Evolutionary conservation across 2,329 filamentous ascomycete genomes (phyloP), one percentile per base, ranked within the genome.

Genomic region (Waltergamsia citrina): DNA sequence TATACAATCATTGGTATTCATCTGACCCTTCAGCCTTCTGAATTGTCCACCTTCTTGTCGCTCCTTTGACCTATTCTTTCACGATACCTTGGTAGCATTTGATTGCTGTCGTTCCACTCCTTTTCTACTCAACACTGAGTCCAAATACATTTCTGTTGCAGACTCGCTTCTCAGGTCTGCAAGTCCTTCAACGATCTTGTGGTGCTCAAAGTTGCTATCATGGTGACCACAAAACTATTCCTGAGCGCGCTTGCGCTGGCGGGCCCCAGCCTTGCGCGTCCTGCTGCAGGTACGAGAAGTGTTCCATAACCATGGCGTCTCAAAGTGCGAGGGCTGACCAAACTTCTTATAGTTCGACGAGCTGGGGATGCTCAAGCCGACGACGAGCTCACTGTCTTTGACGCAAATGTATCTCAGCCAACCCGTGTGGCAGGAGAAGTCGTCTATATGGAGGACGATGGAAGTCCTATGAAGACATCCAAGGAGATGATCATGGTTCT

Each of bases 401-500:
- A 36, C 26, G 27, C 20, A 14, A 20, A 24, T 10, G 20, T 32
- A 17, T n/a, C 34, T 10, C 28, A 7, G 12, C 20, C 34, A 7
- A 36, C 28, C 4, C 19, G 17, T 14, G 22, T 36, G n/a, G 20
- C 28, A 10, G 34, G 23, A 5, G 20, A 36, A 21, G 22, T 36
- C 20, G 28, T 26, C 7, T 36, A 24, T 12, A 12, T 36, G 7
- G 9, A 36, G 15, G 15, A 23, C 20, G 21, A 17, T 18, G 34
- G 21, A 12, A 14, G 9, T 2, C 33, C 33, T 11, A 22, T 23
- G 11, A 20, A 17, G 10, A 36, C 34, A 10, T 18, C 15, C 6
- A 36, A 27, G 7, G 29, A 36, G 28, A 31, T 19, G 21, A 32
- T 36, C 20, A 18, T 31, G 4, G 34, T 31, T n/a, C 26, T 36